Base-by-base conservation (phyloP, 1,284 basidiomycete genomes). In the Cutaneotrichosporon spelunceum region DNA sequence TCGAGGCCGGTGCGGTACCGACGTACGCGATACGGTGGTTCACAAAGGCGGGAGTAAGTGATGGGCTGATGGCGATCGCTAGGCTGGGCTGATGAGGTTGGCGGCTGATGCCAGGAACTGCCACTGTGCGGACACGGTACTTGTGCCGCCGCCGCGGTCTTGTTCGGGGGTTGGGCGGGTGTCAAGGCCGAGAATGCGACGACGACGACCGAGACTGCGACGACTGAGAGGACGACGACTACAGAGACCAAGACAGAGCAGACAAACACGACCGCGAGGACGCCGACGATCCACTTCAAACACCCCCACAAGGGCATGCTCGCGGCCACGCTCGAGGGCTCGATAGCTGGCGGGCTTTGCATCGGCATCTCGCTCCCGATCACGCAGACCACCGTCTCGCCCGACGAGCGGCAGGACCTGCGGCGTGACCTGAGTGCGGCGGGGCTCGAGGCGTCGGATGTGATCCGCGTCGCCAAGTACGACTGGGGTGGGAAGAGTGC, bases 71-170 rank as follows among this genome's bases (percentile, higher is more conserved):
- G n/a, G n/a, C n/a, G n/a, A 4, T 36, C 4, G 6, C 34, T 13
- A 3, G 34, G 30, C 7, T 33, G 30, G 30, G 7, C 14, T 23
- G 8, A 8, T n/a, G 19, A 30, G 3, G 16, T 33, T 24, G 23
- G 3, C 16, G 7, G 36, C 57, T 61, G 36, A 59, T 47, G 14
- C 21, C 54, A 75, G 72, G 74, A 76, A 66, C 67, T 71, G 1
- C 53, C 57, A 1, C 60, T 76, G 16, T 76, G 74, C 61, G 74
- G 74, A 1, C 74, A 76, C 60, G 72, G 71, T 3, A 74, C 72
- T 1, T 61, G 72, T 1, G 74, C 72, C 0, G 57, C 74, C 0
- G 63, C 72, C 4, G 16, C 9, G 4, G 26, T 65, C 27, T 61
- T 63, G 42, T 54, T n/a, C n/a, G n/a, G n/a, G n/a, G n/a, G n/a